Base-by-base conservation (phyloP, 139 green algal species). In the Trebouxia sp. region DNA sequence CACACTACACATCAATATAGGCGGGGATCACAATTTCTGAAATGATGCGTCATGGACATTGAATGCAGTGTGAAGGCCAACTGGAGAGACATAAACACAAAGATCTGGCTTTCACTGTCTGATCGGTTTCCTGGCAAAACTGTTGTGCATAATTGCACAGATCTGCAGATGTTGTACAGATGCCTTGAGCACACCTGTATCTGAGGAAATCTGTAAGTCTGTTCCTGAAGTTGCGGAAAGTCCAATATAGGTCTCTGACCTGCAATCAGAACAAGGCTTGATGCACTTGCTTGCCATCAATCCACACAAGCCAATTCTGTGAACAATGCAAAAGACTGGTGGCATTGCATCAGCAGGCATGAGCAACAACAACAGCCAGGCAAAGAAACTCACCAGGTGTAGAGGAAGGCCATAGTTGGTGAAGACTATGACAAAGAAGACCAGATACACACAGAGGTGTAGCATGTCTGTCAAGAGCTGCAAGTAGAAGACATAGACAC, bases 361-460 rank as follows among this genome's bases (percentile, higher is more conserved):
- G 5, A 35, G 30, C 22, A 37, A 35, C 0, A 69, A 22, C 56
- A 69, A 69, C 7, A 9, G 9, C 0, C 2, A 15, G 17, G 6
- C 8, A 1, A 15, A 5, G 26, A 6, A 0, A 41, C 80, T 80
- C 66, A 99, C 90, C 81, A 99, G 86, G 81, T 99, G 96, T 41
- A 99, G 83, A 0, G 97, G 97, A 37, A 99, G 85, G 45, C 97
- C 96, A 86, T 99, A 98, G 82, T 97, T 92, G 47, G 88, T 91
- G 80, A 99, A 98, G 15, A 99, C 94, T 56, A 98, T 97, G 53
- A 92, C 74, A 84, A 99, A 99, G 92, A 99, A 99, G 65, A 93
- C 87, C 56, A 91, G 53, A 88, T 99, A 99, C 65, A 98, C 94
- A 69, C 95, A 94, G 12, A 99, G 92, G 86, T 99, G 96, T 77